Conservation (phyloP, 139 green algal species). For the Micractinium conductrix region DNA sequence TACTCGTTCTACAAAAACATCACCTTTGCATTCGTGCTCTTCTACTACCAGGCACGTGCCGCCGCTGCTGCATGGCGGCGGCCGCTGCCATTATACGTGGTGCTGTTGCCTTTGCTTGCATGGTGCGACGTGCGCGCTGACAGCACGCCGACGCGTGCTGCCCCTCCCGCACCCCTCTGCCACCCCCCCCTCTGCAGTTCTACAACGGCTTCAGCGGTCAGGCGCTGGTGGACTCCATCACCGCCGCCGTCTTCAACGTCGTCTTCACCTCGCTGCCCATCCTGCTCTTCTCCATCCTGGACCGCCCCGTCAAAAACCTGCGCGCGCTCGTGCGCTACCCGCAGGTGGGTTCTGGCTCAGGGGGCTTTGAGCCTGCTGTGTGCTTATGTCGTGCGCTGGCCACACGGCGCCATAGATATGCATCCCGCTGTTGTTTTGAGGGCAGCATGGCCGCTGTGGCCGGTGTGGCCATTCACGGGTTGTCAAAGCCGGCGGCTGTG, state of each 20-base stretch:
- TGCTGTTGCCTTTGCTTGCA: background rate
- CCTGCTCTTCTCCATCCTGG: constrained; percentile 82
- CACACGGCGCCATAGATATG: no score
- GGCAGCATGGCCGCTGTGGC: no score
- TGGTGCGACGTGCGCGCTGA: background rate
- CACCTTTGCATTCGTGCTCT: constrained; percentile 86
- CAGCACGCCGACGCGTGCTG: background rate
- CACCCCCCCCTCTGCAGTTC: background rate
- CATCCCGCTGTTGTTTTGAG: no score
- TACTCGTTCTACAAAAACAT: constrained; percentile 99
- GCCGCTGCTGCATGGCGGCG: background rate
- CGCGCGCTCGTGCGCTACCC: constrained; percentile 58
- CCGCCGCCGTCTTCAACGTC: constrained; percentile 64
- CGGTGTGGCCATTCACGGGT: no score
- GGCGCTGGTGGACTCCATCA: constrained; percentile 66
- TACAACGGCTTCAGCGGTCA: constrained; percentile 47
- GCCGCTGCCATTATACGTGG: background rate
- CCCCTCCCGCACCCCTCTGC: background rate
- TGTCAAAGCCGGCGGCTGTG: no score
- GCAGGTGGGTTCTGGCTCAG: constrained; percentile 49
- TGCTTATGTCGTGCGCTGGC: no score
- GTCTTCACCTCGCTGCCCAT: constrained; percentile 88
- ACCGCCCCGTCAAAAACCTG: constrained; percentile 64
- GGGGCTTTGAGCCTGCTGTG: no score
- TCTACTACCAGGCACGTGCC: constrained; percentile 72